These are phyloP conservation scores for Plasmodium billcollinsi DNA, from an alignment of 169 alveolate genomes.

Conservation along the genomic window DNA sequence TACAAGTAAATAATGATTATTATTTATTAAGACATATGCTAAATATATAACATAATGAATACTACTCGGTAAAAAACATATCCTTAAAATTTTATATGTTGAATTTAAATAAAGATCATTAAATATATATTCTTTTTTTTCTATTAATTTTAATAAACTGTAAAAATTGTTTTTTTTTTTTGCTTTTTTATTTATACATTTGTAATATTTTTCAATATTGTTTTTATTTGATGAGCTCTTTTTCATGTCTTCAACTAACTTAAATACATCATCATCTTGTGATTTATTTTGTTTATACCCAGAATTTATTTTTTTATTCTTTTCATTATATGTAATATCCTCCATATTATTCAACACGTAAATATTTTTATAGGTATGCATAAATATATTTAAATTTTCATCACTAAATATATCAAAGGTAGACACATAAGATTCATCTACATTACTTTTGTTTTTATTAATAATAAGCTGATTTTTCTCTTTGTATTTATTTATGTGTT, in stretches of 20 bases:
- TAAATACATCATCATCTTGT: neutral
- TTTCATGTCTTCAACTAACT: neutral
- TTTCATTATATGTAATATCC: neutral
- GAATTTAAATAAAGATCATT: slow-evolving; percentile 20
- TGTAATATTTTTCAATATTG: neutral
- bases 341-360: slow-evolving; percentile 47
- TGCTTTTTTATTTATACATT: neutral
- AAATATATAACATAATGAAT: slow-evolving; percentile 26
- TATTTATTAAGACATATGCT: slow-evolving; percentile 11
- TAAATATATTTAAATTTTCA: slow-evolving; percentile 53
- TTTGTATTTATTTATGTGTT: neutral
- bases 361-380: slow-evolving; percentile 46
- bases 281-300: neutral
- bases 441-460: neutral
- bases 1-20: slow-evolving; percentile 28
- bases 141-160: slow-evolving; percentile 12
- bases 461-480: neutral
- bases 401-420: slow-evolving; percentile 21
- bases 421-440: neutral
- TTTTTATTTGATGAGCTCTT: neutral
- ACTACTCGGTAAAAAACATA: slow-evolving; percentile 34
- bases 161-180: neutral
- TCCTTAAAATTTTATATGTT: slow-evolving; percentile 44
- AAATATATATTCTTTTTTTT: slow-evolving; percentile 27
- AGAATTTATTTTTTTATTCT: too few species aligned